Evolutionary conservation across 345 rosid species (phyloP), one percentile per base, ranked within the genome.

Genomic region (Sisymbrium irio): DNA sequence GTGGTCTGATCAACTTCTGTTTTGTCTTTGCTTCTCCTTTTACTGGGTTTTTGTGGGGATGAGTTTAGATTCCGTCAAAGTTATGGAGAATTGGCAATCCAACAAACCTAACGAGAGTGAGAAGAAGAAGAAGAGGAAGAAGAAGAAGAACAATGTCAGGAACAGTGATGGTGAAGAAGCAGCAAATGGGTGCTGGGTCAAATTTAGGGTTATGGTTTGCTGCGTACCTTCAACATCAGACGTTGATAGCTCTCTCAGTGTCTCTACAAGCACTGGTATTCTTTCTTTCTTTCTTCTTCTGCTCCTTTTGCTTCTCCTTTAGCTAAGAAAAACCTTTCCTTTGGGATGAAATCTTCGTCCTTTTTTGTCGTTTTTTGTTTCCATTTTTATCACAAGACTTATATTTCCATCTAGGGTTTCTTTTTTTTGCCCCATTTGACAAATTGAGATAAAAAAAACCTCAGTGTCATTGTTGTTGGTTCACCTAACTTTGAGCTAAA

Each of bases 211-310:
- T 67, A 80, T 88, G 40, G 79, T 84, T 51, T 82, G 86, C 81
- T 85, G 93, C 80, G 82, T 83, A 57, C 78, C 89, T 83, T 83
- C 96, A 39, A 86, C 91, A 77, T 77, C 96, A 80, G 89, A 90
- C 67, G 93, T 88, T 73, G 96, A 90, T 76, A 86, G 70, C 72
- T 86, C 96, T 72, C 77, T 69, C 53, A 78, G 86, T 65, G 82
- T 81, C 68, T 80, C 86, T 62, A 81, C 83, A 40, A 77, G 71
- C 41, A 81, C 84, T 76, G 84, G 75, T 74, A 89, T 87, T 77
- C 50, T 67, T 73, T 22, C 33, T 44, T 12, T 49, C 47, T 58
- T 25, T 42, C 30, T 25, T 53, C 65, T 22, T 22, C 25, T 22
- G 25, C n/a, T n/a, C n/a, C n/a, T n/a, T n/a, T n/a, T n/a, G n/a